Evolutionary conservation across 2,329 filamentous ascomycete genomes (phyloP).

Genomic region (Arthroderma uncinatum): DNA sequence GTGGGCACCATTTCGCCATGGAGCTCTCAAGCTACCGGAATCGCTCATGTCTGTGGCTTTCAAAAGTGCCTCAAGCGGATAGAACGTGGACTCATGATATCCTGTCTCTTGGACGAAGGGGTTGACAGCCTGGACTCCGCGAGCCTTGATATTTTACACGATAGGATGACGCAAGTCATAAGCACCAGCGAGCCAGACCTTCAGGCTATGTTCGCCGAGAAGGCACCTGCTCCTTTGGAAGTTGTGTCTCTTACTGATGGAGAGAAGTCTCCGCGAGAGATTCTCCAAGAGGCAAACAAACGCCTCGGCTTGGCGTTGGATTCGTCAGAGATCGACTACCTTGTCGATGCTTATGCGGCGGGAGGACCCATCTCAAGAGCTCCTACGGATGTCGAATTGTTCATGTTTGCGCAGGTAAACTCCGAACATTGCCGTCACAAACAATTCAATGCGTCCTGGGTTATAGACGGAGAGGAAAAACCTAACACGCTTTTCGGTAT

Average conservation of each 20-base stretch:
- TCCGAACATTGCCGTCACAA: slow-evolving; percentile 86
- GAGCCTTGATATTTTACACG: slow-evolving; percentile 59
- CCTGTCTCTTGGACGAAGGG: slow-evolving; percentile 49
- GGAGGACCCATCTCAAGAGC: slow-evolving; percentile 47
- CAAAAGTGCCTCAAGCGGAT: slow-evolving; percentile 61
- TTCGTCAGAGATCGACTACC: slow-evolving; percentile 78
- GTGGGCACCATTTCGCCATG: slow-evolving; percentile 81
- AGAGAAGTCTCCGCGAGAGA: slow-evolving; percentile 53
- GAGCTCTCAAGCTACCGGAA: slow-evolving; percentile 93
- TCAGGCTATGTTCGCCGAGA: slow-evolving; percentile 66
- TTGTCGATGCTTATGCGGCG: slow-evolving; percentile 70
- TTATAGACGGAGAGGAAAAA: slow-evolving; percentile 75
- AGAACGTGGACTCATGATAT: slow-evolving; percentile 73
- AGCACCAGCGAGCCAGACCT: slow-evolving; percentile 56
- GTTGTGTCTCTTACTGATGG: slow-evolving; percentile 63
- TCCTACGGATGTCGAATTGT: slow-evolving; percentile 85
- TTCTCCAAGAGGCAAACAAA: slow-evolving; percentile 73
- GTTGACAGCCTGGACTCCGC: slow-evolving; percentile 45
- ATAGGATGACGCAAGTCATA: slow-evolving; percentile 91
- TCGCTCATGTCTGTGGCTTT: slow-evolving; percentile 82
- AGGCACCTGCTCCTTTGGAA: slow-evolving; percentile 52
- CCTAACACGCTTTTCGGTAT: slow-evolving; percentile 78
- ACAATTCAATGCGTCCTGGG: slow-evolving; percentile 95
- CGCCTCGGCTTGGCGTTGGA: slow-evolving; percentile 78
- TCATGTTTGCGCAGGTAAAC: slow-evolving; percentile 99